Evolutionary conservation across 2,329 filamentous ascomycete genomes (phyloP), one percentile per base, ranked within the genome.

Genomic region (Penicillium olsonii): DNA sequence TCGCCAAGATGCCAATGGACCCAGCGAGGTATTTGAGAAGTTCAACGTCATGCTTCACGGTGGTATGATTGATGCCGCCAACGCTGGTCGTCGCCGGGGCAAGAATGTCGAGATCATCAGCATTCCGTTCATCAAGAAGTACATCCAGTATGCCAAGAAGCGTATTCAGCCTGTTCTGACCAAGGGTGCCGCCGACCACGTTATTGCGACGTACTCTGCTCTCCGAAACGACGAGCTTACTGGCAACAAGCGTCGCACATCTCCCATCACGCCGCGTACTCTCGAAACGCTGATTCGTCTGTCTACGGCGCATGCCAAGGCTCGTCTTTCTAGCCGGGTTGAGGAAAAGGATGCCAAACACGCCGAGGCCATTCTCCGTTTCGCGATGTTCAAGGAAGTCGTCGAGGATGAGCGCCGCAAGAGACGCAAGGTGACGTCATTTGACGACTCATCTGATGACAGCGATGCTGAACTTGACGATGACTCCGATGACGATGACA

Each of bases 111-210:
- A 96, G 69, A 89, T 99, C 12, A 78, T 99, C 45, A 95, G 89
- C 74, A 96, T 99, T 53, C 89, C 92, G 0, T 99, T 99, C 74
- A 91, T 99, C 78, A 99, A 99, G 77, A 99, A 99, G 75, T 99
- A 96, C 71, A 95, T 99, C 38, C 94, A 99, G 68, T 99, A 99
- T 70, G 91, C 94, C 57, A 99, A 99, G 77, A 88, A 84, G 29
- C 81, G 94, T 66, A 82, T 96, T 65, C 95, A 91, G 80, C 94
- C 94, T 0, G 78, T 95, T 34, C 77, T 99, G 54, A 96, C 92
- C 0, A 90, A 94, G 66, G 90, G 90, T 37, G 92, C 94, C 5
- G 90, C 91, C 10, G 90, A 96, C 61, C 89, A 95, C 56, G 95
- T 99, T 64, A 86, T 92, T 31, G 83, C 90, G 26, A 88, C 92